Conservation (phyloP, 345 rosid species). For the Noccaea caerulescens region DNA sequence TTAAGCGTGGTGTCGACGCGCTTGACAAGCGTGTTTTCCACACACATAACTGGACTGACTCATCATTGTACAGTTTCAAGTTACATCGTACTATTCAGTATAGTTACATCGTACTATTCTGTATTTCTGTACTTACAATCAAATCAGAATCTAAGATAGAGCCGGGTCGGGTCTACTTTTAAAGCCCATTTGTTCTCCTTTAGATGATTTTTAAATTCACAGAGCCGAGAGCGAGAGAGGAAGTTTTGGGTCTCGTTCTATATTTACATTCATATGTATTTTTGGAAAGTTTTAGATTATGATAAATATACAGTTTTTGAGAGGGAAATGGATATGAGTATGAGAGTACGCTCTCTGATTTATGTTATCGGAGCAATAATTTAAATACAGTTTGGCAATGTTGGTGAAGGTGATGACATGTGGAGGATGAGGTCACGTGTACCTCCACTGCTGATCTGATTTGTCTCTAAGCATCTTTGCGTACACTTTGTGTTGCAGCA, state of each 20-base stretch:
- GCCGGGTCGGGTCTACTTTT: neutral
- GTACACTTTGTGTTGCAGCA: too few species aligned
- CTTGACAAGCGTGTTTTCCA: neutral
- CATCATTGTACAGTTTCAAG: neutral
- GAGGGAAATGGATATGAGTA: neutral
- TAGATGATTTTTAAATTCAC: neutral
- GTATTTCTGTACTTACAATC: neutral
- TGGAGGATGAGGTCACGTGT: too few species aligned
- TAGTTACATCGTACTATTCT: neutral
- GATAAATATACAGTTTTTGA: too few species aligned
- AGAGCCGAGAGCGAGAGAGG: neutral
- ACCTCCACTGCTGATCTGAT: too few species aligned
- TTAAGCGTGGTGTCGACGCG: neutral
- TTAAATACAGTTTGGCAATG: constrained; percentile 28
- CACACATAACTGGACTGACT: neutral
- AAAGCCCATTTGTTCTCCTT: constrained; percentile 8
- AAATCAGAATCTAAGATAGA: neutral
- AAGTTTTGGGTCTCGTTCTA: constrained; percentile 1
- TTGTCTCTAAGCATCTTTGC: too few species aligned
- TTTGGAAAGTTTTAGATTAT: neutral
- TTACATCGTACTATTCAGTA: neutral
- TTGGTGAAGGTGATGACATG: too few species aligned
- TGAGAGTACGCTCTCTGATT: neutral
- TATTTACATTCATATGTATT: too few species aligned
- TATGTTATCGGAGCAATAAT: neutral